Base-by-base conservation (phyloP, 169 alveolate genomes). In the Eimeria acervulina region DNA sequence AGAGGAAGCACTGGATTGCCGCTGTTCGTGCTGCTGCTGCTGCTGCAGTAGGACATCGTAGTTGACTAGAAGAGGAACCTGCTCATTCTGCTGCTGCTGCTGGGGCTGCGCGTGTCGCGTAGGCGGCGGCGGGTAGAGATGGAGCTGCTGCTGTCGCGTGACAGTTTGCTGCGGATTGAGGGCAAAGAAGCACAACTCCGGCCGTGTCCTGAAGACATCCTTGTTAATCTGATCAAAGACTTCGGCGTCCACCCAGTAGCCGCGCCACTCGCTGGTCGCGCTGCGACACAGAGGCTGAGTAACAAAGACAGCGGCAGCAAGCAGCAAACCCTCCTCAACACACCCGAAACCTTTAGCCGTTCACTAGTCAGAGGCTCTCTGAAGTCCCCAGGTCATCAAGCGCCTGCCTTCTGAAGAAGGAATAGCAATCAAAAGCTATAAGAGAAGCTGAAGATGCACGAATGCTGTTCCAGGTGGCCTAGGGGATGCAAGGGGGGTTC, bases 171-270 rank as follows among this genome's bases (percentile, higher is more conserved):
- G 59, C 31, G 95, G 95, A 19, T 95, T 84, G 21, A 78, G 40
- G 66, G 94, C 92, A 42, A 95, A 93, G 88, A 90, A 91, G 74
- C 95, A 91, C 36, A 92, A 72, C 93, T 95, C 97, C 6, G 97
- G 97, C 19, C 97, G 96, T n/a, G 97, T 95, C 44, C 97, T 95
- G 68, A 91, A 95, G 33, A 92, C 95, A 40, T 95, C 97, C 36
- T 95, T 95, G 93, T 95, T 95, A 12, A 95, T 92, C 55, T 95
- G 96, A 33, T 95, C 97, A 44, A 95, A 92, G 19, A 95, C 92
- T 42, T 94, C 96, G 1, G 96, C 70, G 91, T 94, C 96, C 78
- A 63, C 91, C 96, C 96, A 94, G 85, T 85, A 94, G 44, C 95
- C 92, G 28, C 96, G 88, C 96, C 96, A 94, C 40, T 94, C 95